A percentile compares a stretch with the other conserved stretches of the same genome.
These are phyloP conservation scores for Leccinellum luteum DNA, from an alignment of 768 basidiomycete species.

Conservation along the genomic window DNA sequence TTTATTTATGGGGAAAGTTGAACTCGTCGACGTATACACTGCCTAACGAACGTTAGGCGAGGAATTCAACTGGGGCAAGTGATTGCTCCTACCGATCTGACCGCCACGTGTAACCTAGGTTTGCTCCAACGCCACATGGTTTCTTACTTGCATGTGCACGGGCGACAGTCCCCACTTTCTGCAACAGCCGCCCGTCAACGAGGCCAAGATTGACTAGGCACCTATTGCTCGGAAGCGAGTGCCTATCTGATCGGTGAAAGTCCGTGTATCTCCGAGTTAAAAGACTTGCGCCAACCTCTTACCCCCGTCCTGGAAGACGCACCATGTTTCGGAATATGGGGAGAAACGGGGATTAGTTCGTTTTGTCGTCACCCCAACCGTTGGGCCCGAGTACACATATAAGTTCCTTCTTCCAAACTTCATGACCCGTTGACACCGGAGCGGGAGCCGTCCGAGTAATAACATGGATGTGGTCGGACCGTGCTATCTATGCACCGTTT, in stretches of 20 bases:
- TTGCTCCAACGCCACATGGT: neutral
- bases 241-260: neutral
- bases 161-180: no score
- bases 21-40: neutral
- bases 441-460: neutral
- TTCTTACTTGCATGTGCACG: neutral
- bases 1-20: neutral
- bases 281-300: no score
- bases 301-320: neutral
- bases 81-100: neutral
- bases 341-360: neutral
- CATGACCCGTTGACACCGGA: neutral
- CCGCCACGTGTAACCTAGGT: neutral
- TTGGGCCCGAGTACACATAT: neutral
- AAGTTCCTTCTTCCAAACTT: neutral
- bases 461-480: neutral
- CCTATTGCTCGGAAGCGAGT: neutral
- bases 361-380: neutral
- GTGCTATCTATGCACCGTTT: neutral
- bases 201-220: no score
- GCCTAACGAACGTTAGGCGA: neutral
- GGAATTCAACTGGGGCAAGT: neutral
- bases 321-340: neutral
- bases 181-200: no score
- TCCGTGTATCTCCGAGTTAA: neutral